phyloP scores from a whole-genome alignment of 2,329 filamentous ascomycete species.

The Ceratocystis smalleyi region DNA sequence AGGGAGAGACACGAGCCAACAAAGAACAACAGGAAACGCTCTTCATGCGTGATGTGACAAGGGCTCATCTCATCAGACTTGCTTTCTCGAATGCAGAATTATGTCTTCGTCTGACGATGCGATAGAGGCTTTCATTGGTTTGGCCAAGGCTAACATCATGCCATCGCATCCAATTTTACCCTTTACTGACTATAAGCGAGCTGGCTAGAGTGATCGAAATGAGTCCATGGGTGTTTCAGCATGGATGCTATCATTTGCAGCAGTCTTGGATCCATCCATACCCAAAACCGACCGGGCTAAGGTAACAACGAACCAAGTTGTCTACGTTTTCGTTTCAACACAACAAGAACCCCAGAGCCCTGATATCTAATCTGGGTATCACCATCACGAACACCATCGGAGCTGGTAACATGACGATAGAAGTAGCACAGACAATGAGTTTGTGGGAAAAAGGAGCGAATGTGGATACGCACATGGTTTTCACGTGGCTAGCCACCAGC shows the following conservation, averaged over 20 bases:
- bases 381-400: background rate
- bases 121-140: background rate
- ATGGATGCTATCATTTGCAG: background rate
- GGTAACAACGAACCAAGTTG: background rate
- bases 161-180: background rate
- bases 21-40: background rate
- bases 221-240: background rate
- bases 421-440: background rate
- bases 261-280: background rate
- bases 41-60: no score
- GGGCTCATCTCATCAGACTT: no score
- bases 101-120: background rate
- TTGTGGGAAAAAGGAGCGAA: background rate
- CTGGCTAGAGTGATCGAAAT: background rate
- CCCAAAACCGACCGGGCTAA: background rate
- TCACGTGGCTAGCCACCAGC: background rate
- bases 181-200: background rate
- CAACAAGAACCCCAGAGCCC: background rate
- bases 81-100: no score
- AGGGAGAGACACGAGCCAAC: background rate
- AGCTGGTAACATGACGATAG: background rate
- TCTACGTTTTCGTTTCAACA: background rate
- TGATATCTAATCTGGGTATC: background rate
- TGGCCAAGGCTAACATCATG: background rate
- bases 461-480: slow-evolving; percentile 1